phyloP scores from a whole-genome alignment of 2,329 filamentous ascomycete species.

The Ophiostoma himal-ulmi region DNA sequence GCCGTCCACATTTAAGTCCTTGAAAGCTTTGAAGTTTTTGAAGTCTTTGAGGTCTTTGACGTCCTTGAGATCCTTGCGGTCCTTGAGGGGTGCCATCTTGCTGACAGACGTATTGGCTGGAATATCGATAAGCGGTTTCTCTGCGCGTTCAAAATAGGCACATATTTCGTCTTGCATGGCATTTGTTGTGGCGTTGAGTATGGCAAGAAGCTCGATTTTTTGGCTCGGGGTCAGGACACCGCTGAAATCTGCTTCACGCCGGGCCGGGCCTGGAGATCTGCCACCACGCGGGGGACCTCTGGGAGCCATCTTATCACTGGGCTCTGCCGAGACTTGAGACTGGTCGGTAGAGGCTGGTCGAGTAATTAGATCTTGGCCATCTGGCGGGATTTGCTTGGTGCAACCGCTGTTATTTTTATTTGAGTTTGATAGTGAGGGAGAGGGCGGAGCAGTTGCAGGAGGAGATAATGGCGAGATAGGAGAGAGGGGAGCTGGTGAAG shows the following conservation, averaged over 20 bases:
- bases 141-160: constrained; percentile 40
- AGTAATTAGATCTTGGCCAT: not conserved
- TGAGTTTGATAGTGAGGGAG: not conserved
- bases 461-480: not conserved
- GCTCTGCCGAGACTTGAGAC: not conserved
- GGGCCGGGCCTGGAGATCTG: constrained; percentile 28
- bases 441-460: not conserved
- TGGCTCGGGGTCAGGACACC: constrained; percentile 44
- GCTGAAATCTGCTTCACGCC: constrained; percentile 48
- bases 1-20: not conserved
- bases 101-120: not conserved
- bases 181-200: constrained; percentile 50
- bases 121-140: not conserved
- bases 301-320: constrained; percentile 21
- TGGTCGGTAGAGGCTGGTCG: not conserved
- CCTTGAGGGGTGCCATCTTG: not conserved
- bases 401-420: not conserved
- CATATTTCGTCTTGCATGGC: constrained; percentile 49
- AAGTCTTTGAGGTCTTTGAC: not conserved
- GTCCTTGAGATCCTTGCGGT: not conserved
- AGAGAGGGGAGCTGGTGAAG: constrained; percentile 13
- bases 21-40: not conserved
- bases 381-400: not conserved
- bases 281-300: constrained; percentile 23
- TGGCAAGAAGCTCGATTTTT: constrained; percentile 46